phyloP scores from a whole-genome alignment of 345 rosid genomes.

The Sonneratia alba region DNA sequence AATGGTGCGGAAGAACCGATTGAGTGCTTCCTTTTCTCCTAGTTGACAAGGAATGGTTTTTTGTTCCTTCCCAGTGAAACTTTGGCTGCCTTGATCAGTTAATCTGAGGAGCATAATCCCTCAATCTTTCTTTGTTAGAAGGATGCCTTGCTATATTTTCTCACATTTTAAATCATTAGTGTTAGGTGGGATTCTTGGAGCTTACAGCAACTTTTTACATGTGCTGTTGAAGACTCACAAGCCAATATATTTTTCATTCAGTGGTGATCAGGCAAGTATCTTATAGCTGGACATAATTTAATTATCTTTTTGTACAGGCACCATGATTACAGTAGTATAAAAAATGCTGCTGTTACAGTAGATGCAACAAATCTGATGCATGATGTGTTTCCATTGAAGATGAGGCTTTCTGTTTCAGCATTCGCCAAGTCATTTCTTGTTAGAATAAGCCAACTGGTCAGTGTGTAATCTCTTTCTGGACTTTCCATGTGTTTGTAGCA shows the following conservation, averaged over 20 bases:
- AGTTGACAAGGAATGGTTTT: not conserved
- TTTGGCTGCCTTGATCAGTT: not conserved
- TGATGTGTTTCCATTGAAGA: conserved; percentile 48
- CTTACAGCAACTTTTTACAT: not conserved
- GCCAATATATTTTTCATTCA: not conserved
- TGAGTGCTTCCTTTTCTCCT: not conserved
- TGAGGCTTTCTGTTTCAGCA: conserved; percentile 38
- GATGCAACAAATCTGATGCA: conserved; percentile 30
- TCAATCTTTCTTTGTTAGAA: not conserved
- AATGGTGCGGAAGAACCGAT: conserved; percentile 24
- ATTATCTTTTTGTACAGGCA: conserved; percentile 32
- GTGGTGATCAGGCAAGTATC: not conserved
- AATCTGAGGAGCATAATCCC: not conserved
- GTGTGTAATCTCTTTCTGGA: conserved; percentile 4
- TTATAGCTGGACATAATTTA: not conserved
- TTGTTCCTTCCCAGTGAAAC: not conserved
- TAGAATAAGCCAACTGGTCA: conserved; percentile 41
- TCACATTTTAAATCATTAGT: not conserved
- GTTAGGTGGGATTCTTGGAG: not conserved
- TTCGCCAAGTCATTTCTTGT: conserved; percentile 39
- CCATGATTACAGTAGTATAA: conserved; percentile 23
- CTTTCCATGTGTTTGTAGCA: not conserved
- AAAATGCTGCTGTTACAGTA: conserved; percentile 18
- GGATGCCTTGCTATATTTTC: not conserved
- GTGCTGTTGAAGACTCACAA: not conserved